Evolutionary conservation across 768 basidiomycete genomes (phyloP).

Genomic region (Agaricus subrufescens): DNA sequence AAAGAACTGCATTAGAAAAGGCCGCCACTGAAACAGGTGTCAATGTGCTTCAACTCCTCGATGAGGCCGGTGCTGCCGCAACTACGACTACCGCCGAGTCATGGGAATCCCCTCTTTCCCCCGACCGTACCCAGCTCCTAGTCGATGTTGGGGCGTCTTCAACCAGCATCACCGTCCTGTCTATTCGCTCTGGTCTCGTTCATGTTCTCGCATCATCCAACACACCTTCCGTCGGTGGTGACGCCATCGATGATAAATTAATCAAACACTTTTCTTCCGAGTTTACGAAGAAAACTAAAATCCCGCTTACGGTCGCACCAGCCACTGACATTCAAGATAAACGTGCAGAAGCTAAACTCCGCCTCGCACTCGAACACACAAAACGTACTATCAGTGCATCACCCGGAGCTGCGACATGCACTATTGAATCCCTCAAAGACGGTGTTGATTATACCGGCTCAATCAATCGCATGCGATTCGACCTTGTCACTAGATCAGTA

Average conservation of each 20-base stretch:
- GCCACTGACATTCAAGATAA: constrained; percentile 55
- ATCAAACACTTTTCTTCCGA: constrained; percentile 93
- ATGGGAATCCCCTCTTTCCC: constrained; percentile 33
- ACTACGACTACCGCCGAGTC: constrained; percentile 47
- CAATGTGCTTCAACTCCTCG: constrained; percentile 78
- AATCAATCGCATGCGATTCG: constrained; percentile 55
- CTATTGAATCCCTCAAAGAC: constrained; percentile 92
- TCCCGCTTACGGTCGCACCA: constrained; percentile 60
- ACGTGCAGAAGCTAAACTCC: constrained; percentile 90
- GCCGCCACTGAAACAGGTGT: constrained; percentile 82
- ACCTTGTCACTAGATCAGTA: constrained; percentile 55
- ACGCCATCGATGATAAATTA: constrained; percentile 74
- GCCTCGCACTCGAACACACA: constrained; percentile 89
- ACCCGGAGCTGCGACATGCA: constrained; percentile 82
- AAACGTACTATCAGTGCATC: constrained; percentile 90
- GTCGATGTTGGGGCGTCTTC: constrained; percentile 81
- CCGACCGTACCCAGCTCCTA: constrained; percentile 74
- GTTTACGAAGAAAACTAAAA: constrained; percentile 94
- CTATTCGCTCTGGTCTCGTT: constrained; percentile 71
- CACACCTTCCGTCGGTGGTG: constrained; percentile 51
- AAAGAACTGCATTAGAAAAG: constrained; percentile 64
- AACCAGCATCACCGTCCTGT: constrained; percentile 63
- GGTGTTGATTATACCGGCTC: constrained; percentile 78
- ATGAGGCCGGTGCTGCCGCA: constrained; percentile 79
- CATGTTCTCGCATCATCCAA: constrained; percentile 54